Evolutionary conservation across 495 filamentous ascomycete species (phyloP).

Genomic region (Tuber borchii): DNA sequence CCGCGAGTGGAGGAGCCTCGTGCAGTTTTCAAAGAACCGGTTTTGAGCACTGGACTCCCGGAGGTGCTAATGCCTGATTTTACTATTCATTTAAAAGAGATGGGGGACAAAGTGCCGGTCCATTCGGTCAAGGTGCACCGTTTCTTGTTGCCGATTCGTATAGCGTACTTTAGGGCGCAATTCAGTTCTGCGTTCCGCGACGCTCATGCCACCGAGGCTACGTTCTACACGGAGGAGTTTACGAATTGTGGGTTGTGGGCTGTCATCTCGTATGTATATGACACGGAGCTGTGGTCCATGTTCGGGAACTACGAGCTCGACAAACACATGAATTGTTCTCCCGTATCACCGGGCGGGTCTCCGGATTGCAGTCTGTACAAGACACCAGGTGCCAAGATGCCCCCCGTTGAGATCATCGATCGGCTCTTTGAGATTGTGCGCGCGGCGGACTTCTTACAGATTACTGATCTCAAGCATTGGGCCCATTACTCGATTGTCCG

Average conservation of each 20-base stretch:
- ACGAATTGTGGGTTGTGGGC: conserved; percentile 25
- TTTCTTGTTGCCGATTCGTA: conserved; percentile 24
- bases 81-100: conserved; percentile 20
- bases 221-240: conserved; percentile 31
- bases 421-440: conserved; percentile 23
- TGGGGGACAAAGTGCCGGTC: conserved; percentile 9
- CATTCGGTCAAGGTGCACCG: conserved; percentile 28
- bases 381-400: background rate
- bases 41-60: conserved; percentile 13
- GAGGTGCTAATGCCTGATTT: conserved; percentile 25
- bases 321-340: conserved; percentile 13
- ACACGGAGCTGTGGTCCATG: conserved; percentile 1
- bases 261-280: conserved; percentile 20
- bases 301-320: conserved; percentile 15
- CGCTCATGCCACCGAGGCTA: conserved; percentile 21
- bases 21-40: background rate
- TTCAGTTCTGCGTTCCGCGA: conserved; percentile 29
- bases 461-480: conserved; percentile 26
- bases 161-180: conserved; percentile 28
- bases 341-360: background rate
- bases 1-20: conserved; percentile 6
- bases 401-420: conserved; percentile 30
- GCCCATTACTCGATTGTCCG: conserved; percentile 30
- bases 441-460: conserved; percentile 30
- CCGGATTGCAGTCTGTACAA: conserved; percentile 18